Conservation (phyloP, 2,329 filamentous ascomycete genomes). For the Blastomyces percursus region DNA sequence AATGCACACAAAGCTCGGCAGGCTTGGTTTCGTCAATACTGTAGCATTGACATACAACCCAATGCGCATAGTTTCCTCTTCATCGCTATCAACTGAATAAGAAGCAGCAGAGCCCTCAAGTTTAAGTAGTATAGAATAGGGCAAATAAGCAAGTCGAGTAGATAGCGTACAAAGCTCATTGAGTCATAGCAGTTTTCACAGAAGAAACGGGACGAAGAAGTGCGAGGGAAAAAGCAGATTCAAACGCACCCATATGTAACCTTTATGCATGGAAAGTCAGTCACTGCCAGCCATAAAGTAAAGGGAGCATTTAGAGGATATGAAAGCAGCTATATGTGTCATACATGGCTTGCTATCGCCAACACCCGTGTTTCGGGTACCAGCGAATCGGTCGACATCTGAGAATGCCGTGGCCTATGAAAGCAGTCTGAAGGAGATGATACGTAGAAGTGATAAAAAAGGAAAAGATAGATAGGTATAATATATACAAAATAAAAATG, state of each 20-base stretch:
- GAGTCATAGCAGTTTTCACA: not conserved
- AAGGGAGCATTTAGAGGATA: conserved; percentile 1
- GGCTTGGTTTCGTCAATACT: not conserved
- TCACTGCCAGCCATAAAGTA: conserved; percentile 6
- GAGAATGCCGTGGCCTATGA: not conserved
- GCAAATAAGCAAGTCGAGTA: not conserved
- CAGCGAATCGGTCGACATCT: conserved; percentile 28
- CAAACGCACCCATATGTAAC: conserved; percentile 37
- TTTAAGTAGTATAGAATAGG: not conserved
- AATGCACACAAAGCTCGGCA: not conserved
- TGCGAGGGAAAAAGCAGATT: not conserved
- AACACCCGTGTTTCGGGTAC: conserved; percentile 60
- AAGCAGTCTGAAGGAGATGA: not conserved
- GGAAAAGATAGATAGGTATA: not conserved
- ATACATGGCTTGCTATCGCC: conserved; percentile 90
- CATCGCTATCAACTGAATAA: not conserved
- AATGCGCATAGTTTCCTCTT: not conserved
- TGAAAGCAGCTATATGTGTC: conserved; percentile 23
- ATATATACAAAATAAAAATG: not conserved
- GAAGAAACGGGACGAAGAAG: not conserved
- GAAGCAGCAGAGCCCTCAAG: not conserved
- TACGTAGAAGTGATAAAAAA: not conserved
- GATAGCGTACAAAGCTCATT: not conserved
- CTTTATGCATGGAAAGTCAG: conserved; percentile 33
- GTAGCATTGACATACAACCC: too few relatives aligned